Conservation (phyloP, 805 yeast genomes). For the Spathaspora girioi region DNA sequence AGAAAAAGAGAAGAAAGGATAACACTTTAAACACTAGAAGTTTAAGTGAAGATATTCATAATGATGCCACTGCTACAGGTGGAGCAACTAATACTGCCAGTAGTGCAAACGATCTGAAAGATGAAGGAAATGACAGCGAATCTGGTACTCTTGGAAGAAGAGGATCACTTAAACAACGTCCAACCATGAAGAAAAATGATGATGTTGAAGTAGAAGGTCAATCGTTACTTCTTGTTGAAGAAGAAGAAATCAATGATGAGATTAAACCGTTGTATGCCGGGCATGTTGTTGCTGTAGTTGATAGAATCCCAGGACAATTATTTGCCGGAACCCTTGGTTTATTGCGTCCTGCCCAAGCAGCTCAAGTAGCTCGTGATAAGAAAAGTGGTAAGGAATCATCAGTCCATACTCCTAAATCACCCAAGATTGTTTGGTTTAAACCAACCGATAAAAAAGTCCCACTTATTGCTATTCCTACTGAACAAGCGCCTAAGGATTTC, state of each 20-base stretch:
- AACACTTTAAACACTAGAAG: slow-evolving; percentile 37
- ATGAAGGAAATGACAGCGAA: slow-evolving; percentile 22
- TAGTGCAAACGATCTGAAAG: background rate
- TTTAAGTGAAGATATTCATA: slow-evolving; percentile 66
- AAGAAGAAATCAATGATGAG: slow-evolving; percentile 91
- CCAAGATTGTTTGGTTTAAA: slow-evolving; percentile 98
- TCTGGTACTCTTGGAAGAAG: slow-evolving; percentile 55
- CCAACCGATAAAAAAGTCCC: slow-evolving; percentile 99
- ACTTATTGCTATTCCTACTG: slow-evolving; percentile 95
- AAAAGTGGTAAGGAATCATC: slow-evolving; percentile 45
- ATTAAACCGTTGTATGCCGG: slow-evolving; percentile 95
- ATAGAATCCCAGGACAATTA: slow-evolving; percentile 94
- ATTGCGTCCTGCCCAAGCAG: slow-evolving; percentile 93
- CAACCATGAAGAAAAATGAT: slow-evolving; percentile 95
- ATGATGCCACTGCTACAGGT: slow-evolving; percentile 57
- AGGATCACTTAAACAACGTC: slow-evolving; percentile 91
- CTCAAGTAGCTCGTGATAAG: slow-evolving; percentile 66
- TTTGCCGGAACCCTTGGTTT: slow-evolving; percentile 93
- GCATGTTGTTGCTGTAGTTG: slow-evolving; percentile 96
- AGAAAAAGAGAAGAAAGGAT: slow-evolving; percentile 88
- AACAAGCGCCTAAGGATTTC: slow-evolving; percentile 94
- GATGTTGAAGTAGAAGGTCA: slow-evolving; percentile 99
- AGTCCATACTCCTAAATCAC: slow-evolving; percentile 49
- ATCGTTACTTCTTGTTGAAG: slow-evolving; percentile 84
- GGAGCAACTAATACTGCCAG: background rate